Evolutionary conservation across 805 yeast species (phyloP).

Genomic region (Sugiyamaella valdiviana): DNA sequence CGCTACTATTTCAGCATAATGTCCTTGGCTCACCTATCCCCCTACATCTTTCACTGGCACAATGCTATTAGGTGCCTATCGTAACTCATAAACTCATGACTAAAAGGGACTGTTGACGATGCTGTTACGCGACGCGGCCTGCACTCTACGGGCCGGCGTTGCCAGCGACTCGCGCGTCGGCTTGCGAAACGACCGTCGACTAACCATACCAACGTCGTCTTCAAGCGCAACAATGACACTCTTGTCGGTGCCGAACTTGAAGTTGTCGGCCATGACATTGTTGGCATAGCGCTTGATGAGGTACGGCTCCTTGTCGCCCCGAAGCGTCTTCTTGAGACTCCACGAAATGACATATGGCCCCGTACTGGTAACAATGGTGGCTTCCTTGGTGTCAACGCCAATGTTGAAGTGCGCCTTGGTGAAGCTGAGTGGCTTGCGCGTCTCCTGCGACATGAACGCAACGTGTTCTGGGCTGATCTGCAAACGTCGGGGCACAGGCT

Average conservation of each 20-base stretch:
- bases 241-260: conserved; percentile 64
- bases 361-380: conserved; percentile 65
- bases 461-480: conserved; percentile 67
- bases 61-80: not conserved
- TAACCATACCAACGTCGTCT: conserved; percentile 70
- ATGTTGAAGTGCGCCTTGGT: conserved; percentile 74
- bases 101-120: conserved; percentile 28
- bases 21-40: too few relatives aligned
- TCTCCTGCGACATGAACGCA: conserved; percentile 50
- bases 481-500: conserved; percentile 65
- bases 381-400: conserved; percentile 57
- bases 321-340: conserved; percentile 58
- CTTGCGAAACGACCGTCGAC: conserved; percentile 49
- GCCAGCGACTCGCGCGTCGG: conserved; percentile 48
- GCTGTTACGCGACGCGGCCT: conserved; percentile 20
- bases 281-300: conserved; percentile 56
- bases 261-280: conserved; percentile 68
- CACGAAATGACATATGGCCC: conserved; percentile 82
- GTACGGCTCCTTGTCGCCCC: conserved; percentile 51
- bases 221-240: conserved; percentile 68
- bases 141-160: conserved; percentile 21
- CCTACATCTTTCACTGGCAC: not conserved
- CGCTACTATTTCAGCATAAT: too few relatives aligned
- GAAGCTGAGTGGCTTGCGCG: conserved; percentile 48
- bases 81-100: not conserved